These are phyloP conservation scores for Globisporangium takayamanum DNA, from an alignment of 352 stramenopile species.

Conservation along the genomic window DNA sequence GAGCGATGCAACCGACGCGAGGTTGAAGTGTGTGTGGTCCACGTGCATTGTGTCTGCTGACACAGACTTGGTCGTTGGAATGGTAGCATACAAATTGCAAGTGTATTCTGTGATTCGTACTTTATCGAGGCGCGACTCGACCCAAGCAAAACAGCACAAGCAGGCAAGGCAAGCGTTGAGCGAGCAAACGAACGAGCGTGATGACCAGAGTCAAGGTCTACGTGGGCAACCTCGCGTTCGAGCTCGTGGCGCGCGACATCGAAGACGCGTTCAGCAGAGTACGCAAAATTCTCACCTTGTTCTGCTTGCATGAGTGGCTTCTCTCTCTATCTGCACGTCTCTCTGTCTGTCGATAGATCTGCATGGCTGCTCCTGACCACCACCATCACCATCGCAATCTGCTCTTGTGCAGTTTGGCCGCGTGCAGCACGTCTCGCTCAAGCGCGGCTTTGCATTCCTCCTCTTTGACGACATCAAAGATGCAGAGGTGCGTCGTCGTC, in stretches of 20 bases:
- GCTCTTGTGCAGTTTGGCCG: constrained; percentile 31
- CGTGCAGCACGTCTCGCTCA: constrained; percentile 41
- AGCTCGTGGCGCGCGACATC: constrained; percentile 34
- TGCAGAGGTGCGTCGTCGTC: constrained; percentile 24
- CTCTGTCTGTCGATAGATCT: background rate
- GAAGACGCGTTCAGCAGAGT: constrained; percentile 48
- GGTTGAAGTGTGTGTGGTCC: too few relatives aligned
- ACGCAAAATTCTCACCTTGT: background rate
- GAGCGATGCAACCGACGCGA: too few relatives aligned
- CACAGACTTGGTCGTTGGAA: too few relatives aligned
- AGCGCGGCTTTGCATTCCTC: constrained; percentile 56
- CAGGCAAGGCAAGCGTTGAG: background rate
- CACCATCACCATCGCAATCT: background rate
- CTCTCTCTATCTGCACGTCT: background rate
- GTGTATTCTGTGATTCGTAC: background rate
- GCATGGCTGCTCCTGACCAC: background rate
- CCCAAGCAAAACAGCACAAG: background rate
- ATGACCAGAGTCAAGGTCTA: constrained; percentile 49
- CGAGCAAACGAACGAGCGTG: constrained; percentile 18
- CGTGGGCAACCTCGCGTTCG: constrained; percentile 55
- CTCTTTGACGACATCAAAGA: constrained; percentile 38
- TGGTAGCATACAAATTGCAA: background rate
- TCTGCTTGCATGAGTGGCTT: constrained; percentile 1
- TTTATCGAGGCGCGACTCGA: background rate
- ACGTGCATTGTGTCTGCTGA: too few relatives aligned